Evolutionary conservation across 305 asterid species (phyloP), one percentile per base, ranked within the genome.

Genomic region (Solanum aculeatissimum): DNA sequence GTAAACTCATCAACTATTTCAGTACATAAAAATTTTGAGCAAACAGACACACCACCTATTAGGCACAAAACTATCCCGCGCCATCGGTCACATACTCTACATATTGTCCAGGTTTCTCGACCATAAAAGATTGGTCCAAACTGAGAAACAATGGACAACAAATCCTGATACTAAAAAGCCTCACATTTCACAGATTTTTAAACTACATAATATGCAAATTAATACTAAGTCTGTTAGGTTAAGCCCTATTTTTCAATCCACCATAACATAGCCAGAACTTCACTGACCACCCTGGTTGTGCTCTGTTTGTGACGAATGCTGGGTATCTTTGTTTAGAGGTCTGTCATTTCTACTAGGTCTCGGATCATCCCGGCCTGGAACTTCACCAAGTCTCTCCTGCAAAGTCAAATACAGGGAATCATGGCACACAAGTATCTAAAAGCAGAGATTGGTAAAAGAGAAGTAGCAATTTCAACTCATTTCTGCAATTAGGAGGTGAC

Each of bases 371-470:
- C 88, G 89, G 62, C 88, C 95, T 78, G 93, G 86, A 89, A 68
- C 89, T 87, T 95, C 97, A 21, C 95, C 94, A 1, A 93, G 93
- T 85, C 91, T 90, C 94, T 92, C 98, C 98, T 95, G 94, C 84
- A 88, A 86, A 88, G 80, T 78, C 85, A 70, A 75, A 84, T 72
- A 49, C 62, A n/a, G 23, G 4, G 4, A 62, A 19, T 38, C 54
- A 42, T 63, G 19, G 9, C 35, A 13, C 15, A 9, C 15, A 58
- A 15, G 23, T 43, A 32, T 65, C 10, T 21, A 84, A 77, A 45
- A 85, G 75, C 32, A 68, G 18, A 75, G 7, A 7, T 23, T 27
- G 10, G 69, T 38, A 55, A 68, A 55, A 19, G 51, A 27, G 63
- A 74, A 43, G 9, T 74, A 47, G 45, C 62, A 77, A 49, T 49